Percentiles rank a stretch among this genome's conserved stretches.
Conservation (phyloP, 192 early-diverging fungal species). For the Podila minutissima region DNA sequence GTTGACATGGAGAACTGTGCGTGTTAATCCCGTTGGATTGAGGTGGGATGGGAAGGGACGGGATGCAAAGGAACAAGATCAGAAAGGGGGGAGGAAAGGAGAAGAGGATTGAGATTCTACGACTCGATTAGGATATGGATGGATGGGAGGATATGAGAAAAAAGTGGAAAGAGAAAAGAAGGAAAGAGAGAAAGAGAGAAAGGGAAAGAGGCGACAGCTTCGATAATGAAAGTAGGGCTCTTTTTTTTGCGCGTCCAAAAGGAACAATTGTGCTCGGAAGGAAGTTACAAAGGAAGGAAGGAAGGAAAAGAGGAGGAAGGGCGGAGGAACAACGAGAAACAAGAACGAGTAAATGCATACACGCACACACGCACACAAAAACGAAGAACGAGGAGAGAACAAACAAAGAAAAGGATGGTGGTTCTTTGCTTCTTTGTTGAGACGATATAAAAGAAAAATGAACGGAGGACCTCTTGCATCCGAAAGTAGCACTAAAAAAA, state of each 20-base stretch:
- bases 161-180: not conserved
- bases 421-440: too few species aligned
- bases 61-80: not conserved
- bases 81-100: not conserved
- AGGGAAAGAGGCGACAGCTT: not conserved
- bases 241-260: not conserved
- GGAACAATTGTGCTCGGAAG: not conserved
- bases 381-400: not conserved
- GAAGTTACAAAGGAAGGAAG: too few species aligned
- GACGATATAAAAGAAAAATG: not conserved
- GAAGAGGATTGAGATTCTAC: not conserved
- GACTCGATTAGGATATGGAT: not conserved
- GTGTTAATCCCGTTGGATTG: not conserved
- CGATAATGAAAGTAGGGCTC: slow-evolving; percentile 7
- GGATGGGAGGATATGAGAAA: not conserved
- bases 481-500: too few species aligned
- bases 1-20: not conserved
- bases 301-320: not conserved
- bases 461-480: not conserved
- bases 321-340: slow-evolving; percentile 1
- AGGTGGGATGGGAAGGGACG: not conserved
- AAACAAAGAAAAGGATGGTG: not conserved
- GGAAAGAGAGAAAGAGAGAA: not conserved
- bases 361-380: not conserved
- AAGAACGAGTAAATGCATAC: not conserved